Base-by-base conservation (phyloP, 768 basidiomycete species). In the Tremella yokohamensis region DNA sequence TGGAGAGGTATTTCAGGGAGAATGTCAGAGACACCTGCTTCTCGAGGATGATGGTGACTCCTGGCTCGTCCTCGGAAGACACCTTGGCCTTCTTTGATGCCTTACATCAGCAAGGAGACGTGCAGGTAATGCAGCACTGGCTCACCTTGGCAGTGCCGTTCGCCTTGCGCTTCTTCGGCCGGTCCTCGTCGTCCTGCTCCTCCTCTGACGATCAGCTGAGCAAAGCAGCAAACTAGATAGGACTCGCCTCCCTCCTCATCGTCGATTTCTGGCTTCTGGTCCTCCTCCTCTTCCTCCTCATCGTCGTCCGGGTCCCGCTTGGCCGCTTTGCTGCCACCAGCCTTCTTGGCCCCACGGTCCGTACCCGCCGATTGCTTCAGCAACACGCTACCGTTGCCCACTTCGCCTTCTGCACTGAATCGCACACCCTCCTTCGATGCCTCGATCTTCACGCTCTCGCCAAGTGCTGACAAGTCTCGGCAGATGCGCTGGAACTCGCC, bases 1-100 rank as follows among this genome's bases (percentile, higher is more conserved):
- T 97, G 76, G 89, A 86, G 25, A 98, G 85, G 78, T 98, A 99
- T 78, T 97, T 98, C 68, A 98, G 81, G 29, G 89, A 91, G 81
- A 98, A 98, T 1, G 92, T 97, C 49, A 98, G 81, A 42, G 85
- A 73, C 61, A 99, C 94, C 62, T 89, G 85, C 74, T 88, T 86
- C 72, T 90, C 89, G 83, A 96, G 87, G 77, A 88, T 84, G 72
- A 96, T 87, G 61, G 79, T 76, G 49, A 94, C 86, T 22, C 75
- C 75, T 29, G 63, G 57, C 19, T 73, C 75, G 11, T 63, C 65
- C 16, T 60, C 61, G 11, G 44, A 44, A 2, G 49, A 18, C 6
- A 67, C 64, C 54, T 76, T 76, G 54, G 67, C 54, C 59, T 74
- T 74, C 49, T 76, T 76, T 39, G 63, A 34, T 9, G 68, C 54